Evolutionary conservation across 2,329 filamentous ascomycete genomes (phyloP), one percentile per base, ranked within the genome.

Genomic region (Trichoderma sp.): DNA sequence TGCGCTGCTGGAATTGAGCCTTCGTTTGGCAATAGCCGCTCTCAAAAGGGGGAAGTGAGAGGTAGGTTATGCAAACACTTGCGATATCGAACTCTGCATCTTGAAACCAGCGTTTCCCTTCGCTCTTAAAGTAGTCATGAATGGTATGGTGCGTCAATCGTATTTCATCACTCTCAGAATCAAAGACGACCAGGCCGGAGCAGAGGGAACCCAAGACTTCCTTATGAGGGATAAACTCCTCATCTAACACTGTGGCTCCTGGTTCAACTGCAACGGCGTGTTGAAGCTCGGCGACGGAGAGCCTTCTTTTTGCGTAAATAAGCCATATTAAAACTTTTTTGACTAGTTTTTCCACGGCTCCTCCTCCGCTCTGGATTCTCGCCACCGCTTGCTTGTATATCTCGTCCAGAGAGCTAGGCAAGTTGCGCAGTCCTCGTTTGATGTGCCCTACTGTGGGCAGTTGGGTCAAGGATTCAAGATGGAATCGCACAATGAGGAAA

Each of bases 121-220:
- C 61, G 9, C 10, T 7, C 19, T 50, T 37, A 13, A 68, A 68
- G 19, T 64, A 68, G 32, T 68, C 35, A 29, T 68, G 50, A 17
- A 53, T 32, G 2, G 66, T 64, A 15, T 68, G 56, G 22, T 68
- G 66, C 2, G 61, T 37, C 17, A 68, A 35, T 45, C 59, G 66
- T 17, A 68, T 12, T 17, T 32, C n/a, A 22, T 19, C 15, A 10
- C 66, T 64, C 13, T 68, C 27, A 12, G 22, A 4, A 25, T 68
- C 59, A 4, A 64, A n/a, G 4, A 59, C 39, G 10, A 68, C 57
- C 2, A 68, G 50, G 3, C 66, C 66, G 7, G 66, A 50, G 15
- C 58, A 68, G 27, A 68, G 3, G 1, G 59, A 64, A 17, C 29
- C 29, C 6, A 68, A 1, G 2, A 39, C 52, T 19, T 42, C 48